Percentiles rank a stretch among this genome's conserved stretches.
phyloP scores from a whole-genome alignment of 1,284 basidiomycete species.

The Ceratobasidium sp. region DNA sequence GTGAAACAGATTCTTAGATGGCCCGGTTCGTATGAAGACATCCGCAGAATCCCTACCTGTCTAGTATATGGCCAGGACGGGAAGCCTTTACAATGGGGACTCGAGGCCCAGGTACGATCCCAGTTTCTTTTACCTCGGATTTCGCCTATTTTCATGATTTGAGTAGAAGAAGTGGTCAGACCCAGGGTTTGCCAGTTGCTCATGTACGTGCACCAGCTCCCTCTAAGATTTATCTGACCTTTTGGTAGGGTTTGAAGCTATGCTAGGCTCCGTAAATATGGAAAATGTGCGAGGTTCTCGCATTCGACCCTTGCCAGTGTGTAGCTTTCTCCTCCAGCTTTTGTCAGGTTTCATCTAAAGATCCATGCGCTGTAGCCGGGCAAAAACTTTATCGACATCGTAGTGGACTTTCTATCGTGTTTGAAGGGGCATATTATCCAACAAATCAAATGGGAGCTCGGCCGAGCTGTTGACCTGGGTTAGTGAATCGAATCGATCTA shows the following conservation, averaged over 20 bases:
- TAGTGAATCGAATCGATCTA: conserved; percentile 45
- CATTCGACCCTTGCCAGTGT: conserved; percentile 81
- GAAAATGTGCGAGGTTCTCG: conserved; percentile 74
- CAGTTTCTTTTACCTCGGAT: background rate
- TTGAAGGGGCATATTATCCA: conserved; percentile 85
- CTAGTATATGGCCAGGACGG: conserved; percentile 74
- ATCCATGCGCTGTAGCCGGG: conserved; percentile 58
- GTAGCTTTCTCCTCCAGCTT: conserved; percentile 46
- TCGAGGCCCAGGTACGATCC: conserved; percentile 66
- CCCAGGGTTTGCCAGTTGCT: conserved; percentile 70
- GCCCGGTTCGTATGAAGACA: conserved; percentile 80
- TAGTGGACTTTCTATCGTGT: conserved; percentile 78
- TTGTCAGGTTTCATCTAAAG: background rate
- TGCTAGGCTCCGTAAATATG: conserved; percentile 78
- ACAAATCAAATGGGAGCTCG: conserved; percentile 81
- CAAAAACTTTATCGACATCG: conserved; percentile 75
- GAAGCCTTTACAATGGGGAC: conserved; percentile 74
- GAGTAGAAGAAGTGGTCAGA: conserved; percentile 64
- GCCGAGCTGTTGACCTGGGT: conserved; percentile 81
- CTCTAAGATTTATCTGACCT: conserved; percentile 39
- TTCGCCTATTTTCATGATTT: background rate
- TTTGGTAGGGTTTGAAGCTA: conserved; percentile 67
- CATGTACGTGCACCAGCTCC: conserved; percentile 56
- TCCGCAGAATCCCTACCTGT: conserved; percentile 82
- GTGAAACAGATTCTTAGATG: conserved; percentile 77